Conservation (phyloP, 2,329 filamentous ascomycete species). For the Penicillium digitatum region DNA sequence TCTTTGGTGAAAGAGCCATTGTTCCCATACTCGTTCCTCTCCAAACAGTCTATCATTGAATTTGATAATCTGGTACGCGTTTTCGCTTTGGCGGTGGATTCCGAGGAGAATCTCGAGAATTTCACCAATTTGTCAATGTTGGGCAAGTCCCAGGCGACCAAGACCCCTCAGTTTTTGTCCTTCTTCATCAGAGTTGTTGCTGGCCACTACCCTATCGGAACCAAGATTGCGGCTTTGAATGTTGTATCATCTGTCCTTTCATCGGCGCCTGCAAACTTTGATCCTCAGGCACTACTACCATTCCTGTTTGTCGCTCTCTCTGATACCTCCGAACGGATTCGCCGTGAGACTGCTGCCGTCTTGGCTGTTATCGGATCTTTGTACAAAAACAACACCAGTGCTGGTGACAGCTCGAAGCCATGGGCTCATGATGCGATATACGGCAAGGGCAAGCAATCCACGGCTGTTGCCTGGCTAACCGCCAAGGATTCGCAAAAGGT, state of each 20-base stretch:
- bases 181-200: constrained; percentile 75
- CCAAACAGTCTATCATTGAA: constrained; percentile 28
- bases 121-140: constrained; percentile 41
- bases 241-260: constrained; percentile 56
- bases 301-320: constrained; percentile 71
- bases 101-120: constrained; percentile 28
- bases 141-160: constrained; percentile 45
- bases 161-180: constrained; percentile 64
- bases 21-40: constrained; percentile 39
- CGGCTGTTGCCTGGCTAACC: constrained; percentile 55
- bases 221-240: constrained; percentile 65
- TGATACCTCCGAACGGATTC: constrained; percentile 71
- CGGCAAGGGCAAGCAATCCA: constrained; percentile 49
- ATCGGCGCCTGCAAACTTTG: constrained; percentile 51
- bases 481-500: constrained; percentile 58
- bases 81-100: constrained; percentile 35
- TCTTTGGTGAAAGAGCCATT: constrained; percentile 28
- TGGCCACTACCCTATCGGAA: constrained; percentile 64
- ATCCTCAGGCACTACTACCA: constrained; percentile 78
- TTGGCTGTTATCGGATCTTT: constrained; percentile 54
- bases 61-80: constrained; percentile 40
- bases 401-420: constrained; percentile 34
- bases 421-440: constrained; percentile 68
- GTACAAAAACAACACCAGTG: constrained; percentile 48
- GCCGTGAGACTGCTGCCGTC: constrained; percentile 68